Conservation (phyloP, 768 basidiomycete species). For the Melanogaster broomeanus region DNA sequence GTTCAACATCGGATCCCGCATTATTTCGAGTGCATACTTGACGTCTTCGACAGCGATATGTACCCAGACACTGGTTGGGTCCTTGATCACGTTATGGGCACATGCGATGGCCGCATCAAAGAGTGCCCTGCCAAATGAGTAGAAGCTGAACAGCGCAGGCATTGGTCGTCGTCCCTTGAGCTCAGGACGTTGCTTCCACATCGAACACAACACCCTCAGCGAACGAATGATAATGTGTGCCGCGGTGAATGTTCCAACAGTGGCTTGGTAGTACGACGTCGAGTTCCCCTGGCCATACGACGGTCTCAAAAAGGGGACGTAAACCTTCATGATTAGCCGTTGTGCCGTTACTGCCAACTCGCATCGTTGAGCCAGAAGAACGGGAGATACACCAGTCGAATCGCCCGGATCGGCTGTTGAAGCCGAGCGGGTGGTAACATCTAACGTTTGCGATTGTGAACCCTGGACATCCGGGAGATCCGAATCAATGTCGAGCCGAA, state of each 20-base stretch:
- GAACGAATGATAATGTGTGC: conserved; percentile 66
- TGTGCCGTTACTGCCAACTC: conserved; percentile 64
- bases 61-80: conserved; percentile 49
- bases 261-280: conserved; percentile 50
- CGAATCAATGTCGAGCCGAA: conserved; percentile 43
- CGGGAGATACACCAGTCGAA: conserved; percentile 28
- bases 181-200: conserved; percentile 39
- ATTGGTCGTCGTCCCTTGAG: conserved; percentile 34
- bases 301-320: conserved; percentile 63
- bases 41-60: conserved; percentile 49
- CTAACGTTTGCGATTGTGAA: conserved; percentile 3
- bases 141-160: conserved; percentile 54
- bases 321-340: conserved; percentile 61
- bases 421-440: background rate
- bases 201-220: conserved; percentile 41
- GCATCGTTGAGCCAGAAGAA: conserved; percentile 52
- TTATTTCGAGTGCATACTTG: conserved; percentile 43
- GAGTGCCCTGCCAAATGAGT: conserved; percentile 60
- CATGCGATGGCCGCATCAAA: conserved; percentile 69
- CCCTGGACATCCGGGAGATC: conserved; percentile 24
- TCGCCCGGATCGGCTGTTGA: conserved; percentile 15
- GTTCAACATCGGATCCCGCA: conserved; percentile 37
- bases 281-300: conserved; percentile 24
- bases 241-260: conserved; percentile 60
- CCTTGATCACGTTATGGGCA: conserved; percentile 60